Evolutionary conservation across 1,284 basidiomycete species (phyloP), one percentile per base, ranked within the genome.

Genomic region (Ustilago tritici): DNA sequence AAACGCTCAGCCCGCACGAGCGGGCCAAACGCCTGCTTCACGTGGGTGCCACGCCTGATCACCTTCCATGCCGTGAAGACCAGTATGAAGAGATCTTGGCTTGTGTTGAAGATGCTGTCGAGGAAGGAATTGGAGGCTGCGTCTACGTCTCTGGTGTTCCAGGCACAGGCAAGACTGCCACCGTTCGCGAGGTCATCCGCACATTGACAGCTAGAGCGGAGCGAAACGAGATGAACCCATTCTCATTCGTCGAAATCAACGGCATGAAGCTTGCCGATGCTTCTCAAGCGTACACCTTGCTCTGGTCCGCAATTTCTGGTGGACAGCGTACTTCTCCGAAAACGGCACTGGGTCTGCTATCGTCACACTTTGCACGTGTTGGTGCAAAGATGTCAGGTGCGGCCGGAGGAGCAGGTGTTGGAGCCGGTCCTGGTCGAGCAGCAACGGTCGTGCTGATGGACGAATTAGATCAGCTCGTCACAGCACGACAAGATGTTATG

Each of bases 221-320:
- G 17, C 40, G 59, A 2, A 76, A 95, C 92, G 95, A 98, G 89
- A 91, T 92, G 23, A 92, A 93, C 68, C 93, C 94, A 0, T 99
- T 99, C 87, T 94, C 92, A 0, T 99, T 97, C 81, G 94, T 98
- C 70, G 97, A 99, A 86, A 98, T 99, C 83, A 99, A 99, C 83
- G 97, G 97, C 0, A 91, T 99, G 76, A 93, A 92, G 83, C 64
- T 84, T 4, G 76, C 81, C 3, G 80, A 83, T 52, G 80, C 84
- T 1, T 73, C 71, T 17, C 81, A 85, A 64, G 83, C 81, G 6
- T 85, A 85, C 43, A 78, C 81, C 1, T 40, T 84, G 49, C 76
- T 85, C 9, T 85, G 84, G 84, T 72, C 67, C 14, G 81, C 81
- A 1, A 70, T 85, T 3, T 61, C 57, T 3, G 80, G 80, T 15